Base-by-base conservation (phyloP, 495 filamentous ascomycete species). In the Lasiosphaeriaceae sp. region DNA sequence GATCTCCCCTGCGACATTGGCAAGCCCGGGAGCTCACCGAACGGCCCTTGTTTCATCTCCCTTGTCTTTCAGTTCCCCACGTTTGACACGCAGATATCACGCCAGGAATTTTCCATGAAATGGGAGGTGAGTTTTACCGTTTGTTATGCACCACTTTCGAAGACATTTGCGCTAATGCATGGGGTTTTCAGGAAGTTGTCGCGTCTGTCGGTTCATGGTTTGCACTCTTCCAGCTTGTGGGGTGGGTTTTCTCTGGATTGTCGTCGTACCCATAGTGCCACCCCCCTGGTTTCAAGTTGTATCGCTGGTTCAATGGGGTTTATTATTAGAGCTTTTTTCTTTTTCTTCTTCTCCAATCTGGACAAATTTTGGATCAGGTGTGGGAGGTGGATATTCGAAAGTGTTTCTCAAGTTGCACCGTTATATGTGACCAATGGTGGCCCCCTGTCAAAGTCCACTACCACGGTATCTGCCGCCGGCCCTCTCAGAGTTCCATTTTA, bases 121-220 rank as follows among this genome's bases (percentile, higher is more conserved):
- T 55, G 26, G 51, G 8, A 21, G 39, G 59, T 51, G 20, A 51
- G 47, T 57, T 16, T 17, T 41, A 17, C 14, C 4, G 11, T 12
- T 41, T 14, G 3, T 54, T 19, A 53, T 19, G 20, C 20, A 12
- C 14, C 50, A 19, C 22, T 21, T 4, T 6, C n/a, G 3, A 4
- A 8, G 17, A 48, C 45, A 16, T 41, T 3, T 29, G 4, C 17
- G 20, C 9, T 53, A 24, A 44, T 43, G 3, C 21, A 16, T 19
- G 8, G 35, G 16, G 19, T 21, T 17, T 31, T 5, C 37, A 54
- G 56, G 50, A 59, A 23, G n/a, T 51, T 20, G 23, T 39, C 8
- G 47, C 52, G 44, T 16, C 7, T 12, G 52, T 52, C 11, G 60
- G 60, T 50, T 58, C 56, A 12, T 62, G 56, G 60, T 62, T 58